phyloP scores from a whole-genome alignment of 2,329 filamentous ascomycete species.

The Magnaporthiopsis rhizophila region DNA sequence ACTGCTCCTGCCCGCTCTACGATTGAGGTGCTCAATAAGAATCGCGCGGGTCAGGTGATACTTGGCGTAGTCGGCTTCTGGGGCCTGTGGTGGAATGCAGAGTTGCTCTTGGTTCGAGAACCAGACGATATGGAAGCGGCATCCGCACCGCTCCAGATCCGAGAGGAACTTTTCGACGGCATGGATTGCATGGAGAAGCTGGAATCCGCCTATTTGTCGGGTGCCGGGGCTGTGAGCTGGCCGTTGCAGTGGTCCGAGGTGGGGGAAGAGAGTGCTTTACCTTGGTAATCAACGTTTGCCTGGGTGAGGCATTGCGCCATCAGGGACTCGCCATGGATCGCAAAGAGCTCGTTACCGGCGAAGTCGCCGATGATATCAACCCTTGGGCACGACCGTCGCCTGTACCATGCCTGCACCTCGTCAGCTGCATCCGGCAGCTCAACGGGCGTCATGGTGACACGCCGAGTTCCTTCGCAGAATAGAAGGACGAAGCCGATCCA shows the following conservation, averaged over 20 bases:
- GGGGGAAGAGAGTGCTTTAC: constrained; percentile 22
- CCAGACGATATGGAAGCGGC: constrained; percentile 65
- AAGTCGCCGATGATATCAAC: constrained; percentile 69
- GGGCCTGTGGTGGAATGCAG: constrained; percentile 40
- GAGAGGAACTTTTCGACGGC: constrained; percentile 58
- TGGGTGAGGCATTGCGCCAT: constrained; percentile 56
- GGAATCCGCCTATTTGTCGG: constrained; percentile 45
- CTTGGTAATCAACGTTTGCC: constrained; percentile 53
- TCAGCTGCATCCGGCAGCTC: not conserved
- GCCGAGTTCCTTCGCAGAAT: not conserved
- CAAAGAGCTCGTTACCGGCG: constrained; percentile 63
- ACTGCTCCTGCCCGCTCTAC: constrained; percentile 4
- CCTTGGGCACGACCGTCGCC: not conserved
- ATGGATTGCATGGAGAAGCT: constrained; percentile 63
- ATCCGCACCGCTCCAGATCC: constrained; percentile 53
- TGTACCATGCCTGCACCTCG: not conserved
- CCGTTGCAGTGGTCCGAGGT: not conserved
- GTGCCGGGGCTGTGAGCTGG: not conserved
- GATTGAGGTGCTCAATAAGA: constrained; percentile 55
- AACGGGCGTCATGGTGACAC: not conserved
- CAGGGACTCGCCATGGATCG: constrained; percentile 67
- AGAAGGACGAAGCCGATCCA: not conserved
- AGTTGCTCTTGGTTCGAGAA: constrained; percentile 49
- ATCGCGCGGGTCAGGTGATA: constrained; percentile 55
- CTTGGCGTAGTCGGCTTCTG: constrained; percentile 29